Percentiles rank a stretch among this genome's conserved stretches.
Conservation (phyloP, 345 rosid genomes). For the Chamaenerion angustifolium region DNA sequence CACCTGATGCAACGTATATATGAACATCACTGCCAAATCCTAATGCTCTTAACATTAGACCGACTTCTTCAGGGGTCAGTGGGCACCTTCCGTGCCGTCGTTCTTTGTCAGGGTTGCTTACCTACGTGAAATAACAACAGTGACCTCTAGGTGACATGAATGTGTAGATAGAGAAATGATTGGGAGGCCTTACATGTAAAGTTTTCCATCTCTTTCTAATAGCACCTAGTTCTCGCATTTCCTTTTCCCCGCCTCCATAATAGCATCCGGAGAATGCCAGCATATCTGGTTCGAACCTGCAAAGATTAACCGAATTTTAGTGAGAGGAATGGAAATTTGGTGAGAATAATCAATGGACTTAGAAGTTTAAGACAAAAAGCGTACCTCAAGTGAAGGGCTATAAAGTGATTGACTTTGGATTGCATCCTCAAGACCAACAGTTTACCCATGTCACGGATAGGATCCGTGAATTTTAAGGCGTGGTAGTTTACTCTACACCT, state of each 20-base stretch:
- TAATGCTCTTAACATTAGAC: slow-evolving; percentile 77
- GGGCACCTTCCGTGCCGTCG: slow-evolving; percentile 83
- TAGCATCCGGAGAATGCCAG: slow-evolving; percentile 94
- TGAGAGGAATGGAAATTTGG: neutral
- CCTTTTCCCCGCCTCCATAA: slow-evolving; percentile 83
- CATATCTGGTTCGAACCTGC: slow-evolving; percentile 95
- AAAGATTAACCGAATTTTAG: neutral
- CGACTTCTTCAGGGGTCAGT: slow-evolving; percentile 81
- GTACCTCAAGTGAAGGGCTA: slow-evolving; percentile 89
- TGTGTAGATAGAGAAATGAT: neutral
- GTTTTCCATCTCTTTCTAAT: slow-evolving; percentile 80
- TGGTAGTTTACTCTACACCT: slow-evolving; percentile 94
- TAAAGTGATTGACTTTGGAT: slow-evolving; percentile 42
- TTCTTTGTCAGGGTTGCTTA: slow-evolving; percentile 62
- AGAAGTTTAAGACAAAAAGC: neutral
- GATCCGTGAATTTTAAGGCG: slow-evolving; percentile 53
- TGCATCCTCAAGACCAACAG: slow-evolving; percentile 57
- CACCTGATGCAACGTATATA: slow-evolving; percentile 85
- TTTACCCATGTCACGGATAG: slow-evolving; percentile 55
- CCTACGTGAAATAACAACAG: slow-evolving; percentile 18
- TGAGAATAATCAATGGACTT: too few relatives aligned
- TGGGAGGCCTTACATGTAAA: slow-evolving; percentile 43
- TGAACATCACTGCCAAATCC: slow-evolving; percentile 79
- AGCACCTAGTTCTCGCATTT: slow-evolving; percentile 55
- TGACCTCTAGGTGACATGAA: too few relatives aligned